phyloP scores from a whole-genome alignment of 495 filamentous ascomycete genomes.

The Physcia stellaris region DNA sequence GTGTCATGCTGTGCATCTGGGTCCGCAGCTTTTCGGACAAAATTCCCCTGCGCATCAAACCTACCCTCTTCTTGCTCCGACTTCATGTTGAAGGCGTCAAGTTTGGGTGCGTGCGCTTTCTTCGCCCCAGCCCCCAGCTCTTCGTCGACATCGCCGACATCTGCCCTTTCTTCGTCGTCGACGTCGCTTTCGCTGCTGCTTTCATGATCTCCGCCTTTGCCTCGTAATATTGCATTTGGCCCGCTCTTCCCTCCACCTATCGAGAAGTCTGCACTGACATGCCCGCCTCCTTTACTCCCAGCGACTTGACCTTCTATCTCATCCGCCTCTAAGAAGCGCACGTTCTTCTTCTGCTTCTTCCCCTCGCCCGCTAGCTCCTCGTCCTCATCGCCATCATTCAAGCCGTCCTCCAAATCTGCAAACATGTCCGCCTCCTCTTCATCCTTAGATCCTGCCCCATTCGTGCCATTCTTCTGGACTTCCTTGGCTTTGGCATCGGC shows the following conservation, averaged over 20 bases:
- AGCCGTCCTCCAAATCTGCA: constrained; percentile 55
- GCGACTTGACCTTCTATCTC: constrained; percentile 82
- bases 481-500: constrained; percentile 44
- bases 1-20: constrained; percentile 82
- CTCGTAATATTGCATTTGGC: constrained; percentile 31
- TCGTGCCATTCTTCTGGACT: constrained; percentile 29
- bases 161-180: constrained; percentile 59
- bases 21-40: constrained; percentile 74
- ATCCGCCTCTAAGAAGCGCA: constrained; percentile 58
- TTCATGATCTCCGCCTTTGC: constrained; percentile 17
- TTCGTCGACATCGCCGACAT: constrained; percentile 60
- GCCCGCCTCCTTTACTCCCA: constrained; percentile 56
- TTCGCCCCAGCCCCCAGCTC: constrained; percentile 80
- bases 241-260: constrained; percentile 25
- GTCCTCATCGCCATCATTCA: constrained; percentile 37
- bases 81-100: constrained; percentile 94
- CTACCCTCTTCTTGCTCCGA: constrained; percentile 81
- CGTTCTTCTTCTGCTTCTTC: constrained; percentile 60
- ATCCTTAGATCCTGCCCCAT: constrained; percentile 31
- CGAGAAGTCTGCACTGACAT: constrained; percentile 44
- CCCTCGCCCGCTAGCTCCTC: constrained; percentile 31
- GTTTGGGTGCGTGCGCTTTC: constrained; percentile 88
- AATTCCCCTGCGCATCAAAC: constrained; percentile 86
- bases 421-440: constrained; percentile 88
- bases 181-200: constrained; percentile 53